Conservation (phyloP, 164 flowering plant genomes). For the Platanus orientalis region DNA sequence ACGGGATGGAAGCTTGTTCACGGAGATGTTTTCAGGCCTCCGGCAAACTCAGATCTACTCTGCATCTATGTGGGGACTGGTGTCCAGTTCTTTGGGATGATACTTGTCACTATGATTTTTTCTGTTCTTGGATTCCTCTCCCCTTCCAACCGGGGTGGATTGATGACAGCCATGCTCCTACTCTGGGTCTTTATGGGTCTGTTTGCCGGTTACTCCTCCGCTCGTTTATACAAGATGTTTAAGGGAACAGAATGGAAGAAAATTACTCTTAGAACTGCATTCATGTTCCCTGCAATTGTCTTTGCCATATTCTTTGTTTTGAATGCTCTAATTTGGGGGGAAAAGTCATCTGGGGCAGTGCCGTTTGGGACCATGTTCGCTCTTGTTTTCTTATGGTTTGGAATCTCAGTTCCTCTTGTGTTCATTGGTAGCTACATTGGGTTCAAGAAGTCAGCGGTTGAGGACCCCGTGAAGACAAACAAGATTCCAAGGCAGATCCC, state of each 20-base stretch:
- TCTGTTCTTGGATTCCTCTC: not conserved
- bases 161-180: constrained; percentile 1
- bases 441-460: not conserved
- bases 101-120: not conserved
- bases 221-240: not conserved
- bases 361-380: not conserved
- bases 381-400: not conserved
- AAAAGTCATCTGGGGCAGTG: not conserved
- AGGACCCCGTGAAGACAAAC: not conserved
- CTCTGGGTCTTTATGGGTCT: not conserved
- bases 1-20: constrained; percentile 41
- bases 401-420: not conserved
- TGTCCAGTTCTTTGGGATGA: constrained; percentile 1
- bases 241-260: not conserved
- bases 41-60: not conserved
- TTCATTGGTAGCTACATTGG: not conserved
- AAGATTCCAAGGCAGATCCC: constrained; percentile 20
- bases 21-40: not conserved
- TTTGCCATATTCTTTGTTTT: not conserved
- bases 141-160: not conserved
- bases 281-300: not conserved
- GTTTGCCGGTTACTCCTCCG: not conserved
- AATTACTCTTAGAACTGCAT: not conserved
- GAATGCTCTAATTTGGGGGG: not conserved
- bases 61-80: not conserved